Evolutionary conservation across 768 basidiomycete species (phyloP).

Genomic region (Agaricus sinodeliciosus): DNA sequence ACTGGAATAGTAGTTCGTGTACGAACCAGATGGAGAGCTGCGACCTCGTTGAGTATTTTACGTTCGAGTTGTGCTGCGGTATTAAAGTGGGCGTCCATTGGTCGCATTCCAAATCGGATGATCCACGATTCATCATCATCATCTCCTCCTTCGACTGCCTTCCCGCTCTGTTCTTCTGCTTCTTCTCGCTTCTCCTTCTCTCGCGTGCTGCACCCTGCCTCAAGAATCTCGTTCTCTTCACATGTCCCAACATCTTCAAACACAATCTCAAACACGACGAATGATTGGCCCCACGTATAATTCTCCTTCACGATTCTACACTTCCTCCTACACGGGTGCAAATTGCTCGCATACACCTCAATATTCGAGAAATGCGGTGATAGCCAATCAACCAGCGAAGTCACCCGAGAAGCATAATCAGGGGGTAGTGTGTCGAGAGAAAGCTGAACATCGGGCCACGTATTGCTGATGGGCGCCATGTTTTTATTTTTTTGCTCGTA

Average conservation of each 20-base stretch:
- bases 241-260: constrained; percentile 15
- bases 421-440: constrained; percentile 29
- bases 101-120: constrained; percentile 33
- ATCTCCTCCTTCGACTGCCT: too few species aligned
- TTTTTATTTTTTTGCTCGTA: neutral
- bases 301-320: constrained; percentile 26
- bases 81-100: constrained; percentile 32
- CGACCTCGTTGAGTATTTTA: constrained; percentile 37
- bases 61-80: constrained; percentile 35
- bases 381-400: constrained; percentile 29
- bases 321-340: constrained; percentile 23
- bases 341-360: constrained; percentile 26
- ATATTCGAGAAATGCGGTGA: constrained; percentile 23
- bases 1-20: constrained; percentile 35
- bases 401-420: constrained; percentile 27
- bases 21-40: constrained; percentile 33
- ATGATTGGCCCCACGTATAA: constrained; percentile 37
- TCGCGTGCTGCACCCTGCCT: constrained; percentile 4
- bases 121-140: constrained; percentile 26
- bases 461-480: constrained; percentile 26
- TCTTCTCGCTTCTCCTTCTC: constrained; percentile 1
- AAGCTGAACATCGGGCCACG: constrained; percentile 30
- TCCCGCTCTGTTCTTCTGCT: constrained; percentile 7
- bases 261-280: constrained; percentile 30
- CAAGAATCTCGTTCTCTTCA: neutral